phyloP scores from a whole-genome alignment of 73 alveolate genomes.

The Breviolum minutum region DNA sequence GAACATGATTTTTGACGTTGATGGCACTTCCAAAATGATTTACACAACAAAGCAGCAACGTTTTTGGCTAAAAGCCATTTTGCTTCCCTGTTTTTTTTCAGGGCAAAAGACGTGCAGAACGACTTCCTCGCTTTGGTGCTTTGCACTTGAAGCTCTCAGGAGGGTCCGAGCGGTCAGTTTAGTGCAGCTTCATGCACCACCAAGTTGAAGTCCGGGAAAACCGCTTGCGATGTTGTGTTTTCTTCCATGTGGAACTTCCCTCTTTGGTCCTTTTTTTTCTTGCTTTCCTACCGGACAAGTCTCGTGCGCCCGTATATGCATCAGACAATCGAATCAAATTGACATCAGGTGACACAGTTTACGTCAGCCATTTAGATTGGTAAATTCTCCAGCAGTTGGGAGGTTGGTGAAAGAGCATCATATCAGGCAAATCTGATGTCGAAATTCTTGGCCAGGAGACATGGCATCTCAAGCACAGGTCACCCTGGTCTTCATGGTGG shows the following conservation, averaged over 20 bases:
- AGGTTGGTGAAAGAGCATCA: too few relatives aligned
- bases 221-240: too few relatives aligned
- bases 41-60: too few relatives aligned
- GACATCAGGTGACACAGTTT: too few relatives aligned
- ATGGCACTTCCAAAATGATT: background rate
- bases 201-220: background rate
- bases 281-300: background rate
- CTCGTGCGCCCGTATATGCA: too few relatives aligned
- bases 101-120: conserved; percentile 73
- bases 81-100: background rate
- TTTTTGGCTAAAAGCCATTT: background rate
- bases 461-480: conserved; percentile 31
- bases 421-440: too few relatives aligned
- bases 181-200: background rate
- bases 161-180: background rate
- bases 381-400: too few relatives aligned
- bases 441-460: conserved; percentile 17
- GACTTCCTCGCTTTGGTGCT: conserved; percentile 66
- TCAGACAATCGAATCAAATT: too few relatives aligned
- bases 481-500: conserved; percentile 51
- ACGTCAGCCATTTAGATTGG: too few relatives aligned
- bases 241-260: background rate
- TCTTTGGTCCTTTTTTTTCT: background rate
- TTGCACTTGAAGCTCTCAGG: conserved; percentile 77
- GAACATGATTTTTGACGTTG: background rate